Percentiles rank a stretch among this genome's conserved stretches.
phyloP scores from a whole-genome alignment of 73 alveolate genomes.

The Breviolum minutum region DNA sequence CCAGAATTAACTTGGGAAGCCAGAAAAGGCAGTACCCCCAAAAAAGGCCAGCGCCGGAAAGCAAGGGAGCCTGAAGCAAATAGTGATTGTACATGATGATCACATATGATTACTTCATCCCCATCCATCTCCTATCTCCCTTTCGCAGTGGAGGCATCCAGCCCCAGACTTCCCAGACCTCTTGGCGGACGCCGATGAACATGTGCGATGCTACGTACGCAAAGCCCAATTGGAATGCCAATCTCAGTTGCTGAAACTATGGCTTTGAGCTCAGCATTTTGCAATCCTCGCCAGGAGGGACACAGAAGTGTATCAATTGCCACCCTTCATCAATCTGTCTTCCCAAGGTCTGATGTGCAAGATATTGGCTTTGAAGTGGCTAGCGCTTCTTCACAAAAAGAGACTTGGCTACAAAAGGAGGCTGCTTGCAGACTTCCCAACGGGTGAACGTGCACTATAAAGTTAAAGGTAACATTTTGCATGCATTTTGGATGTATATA shows the following conservation, averaged over 20 bases:
- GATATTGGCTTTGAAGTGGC: constrained; percentile 25
- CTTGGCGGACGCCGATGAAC: constrained; percentile 13
- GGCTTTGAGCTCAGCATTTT: neutral
- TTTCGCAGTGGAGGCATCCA: neutral
- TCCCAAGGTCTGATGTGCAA: constrained; percentile 25
- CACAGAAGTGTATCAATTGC: neutral
- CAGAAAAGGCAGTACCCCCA: too few relatives aligned
- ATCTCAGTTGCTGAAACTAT: neutral
- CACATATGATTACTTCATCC: too few relatives aligned
- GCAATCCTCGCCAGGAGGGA: neutral
- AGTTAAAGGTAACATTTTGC: too few relatives aligned
- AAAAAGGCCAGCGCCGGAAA: too few relatives aligned
- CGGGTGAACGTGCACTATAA: neutral
- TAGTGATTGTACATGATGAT: too few relatives aligned
- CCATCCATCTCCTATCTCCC: too few relatives aligned
- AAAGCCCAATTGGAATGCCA: neutral
- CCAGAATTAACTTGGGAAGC: too few relatives aligned
- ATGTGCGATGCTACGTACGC: neutral
- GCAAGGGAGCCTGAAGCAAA: too few relatives aligned
- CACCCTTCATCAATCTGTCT: neutral
- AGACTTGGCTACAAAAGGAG: neutral
- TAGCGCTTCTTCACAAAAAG: constrained; percentile 2
- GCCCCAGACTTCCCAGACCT: neutral
- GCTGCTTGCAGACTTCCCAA: neutral
- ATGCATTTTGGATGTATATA: too few relatives aligned